Percentiles rank a stretch among this genome's conserved stretches.
These are phyloP conservation scores for Epichloe coenophiala DNA, from an alignment of 2,329 filamentous ascomycete species.

Conservation along the genomic window DNA sequence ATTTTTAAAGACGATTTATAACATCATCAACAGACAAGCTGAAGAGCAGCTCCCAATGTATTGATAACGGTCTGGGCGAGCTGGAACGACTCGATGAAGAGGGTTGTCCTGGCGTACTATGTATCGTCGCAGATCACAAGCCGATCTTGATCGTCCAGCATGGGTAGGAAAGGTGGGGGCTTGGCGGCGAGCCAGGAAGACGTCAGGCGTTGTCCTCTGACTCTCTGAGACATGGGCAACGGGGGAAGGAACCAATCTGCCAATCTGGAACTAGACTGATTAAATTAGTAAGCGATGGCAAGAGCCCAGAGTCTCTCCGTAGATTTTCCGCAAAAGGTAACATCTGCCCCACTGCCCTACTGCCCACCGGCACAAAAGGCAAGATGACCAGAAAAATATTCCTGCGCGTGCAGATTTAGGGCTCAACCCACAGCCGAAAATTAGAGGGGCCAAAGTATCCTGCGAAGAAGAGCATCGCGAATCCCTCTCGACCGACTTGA, in stretches of 20 bases:
- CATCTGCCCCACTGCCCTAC: not conserved
- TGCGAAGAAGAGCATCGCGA: constrained; percentile 5
- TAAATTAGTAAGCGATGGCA: not conserved
- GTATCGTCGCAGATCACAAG: not conserved
- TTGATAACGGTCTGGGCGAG: not conserved
- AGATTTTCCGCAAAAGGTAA: constrained; percentile 8
- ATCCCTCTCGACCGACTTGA: constrained; percentile 3
- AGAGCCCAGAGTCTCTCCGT: constrained; percentile 2
- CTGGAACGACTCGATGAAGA: not conserved
- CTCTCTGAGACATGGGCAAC: not conserved
- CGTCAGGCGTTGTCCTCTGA: constrained; percentile 4
- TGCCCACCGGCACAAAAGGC: not conserved
- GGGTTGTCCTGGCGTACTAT: not conserved
- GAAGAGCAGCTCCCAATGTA: not conserved
- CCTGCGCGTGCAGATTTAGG: constrained; percentile 11
- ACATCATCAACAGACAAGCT: not conserved
- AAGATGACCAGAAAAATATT: not conserved
- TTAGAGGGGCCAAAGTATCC: constrained; percentile 4
- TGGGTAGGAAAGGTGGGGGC: not conserved
- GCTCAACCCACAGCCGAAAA: constrained; percentile 18
- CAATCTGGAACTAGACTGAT: constrained; percentile 1
- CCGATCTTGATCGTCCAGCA: not conserved
- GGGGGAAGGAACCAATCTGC: not conserved
- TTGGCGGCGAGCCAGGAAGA: not conserved
- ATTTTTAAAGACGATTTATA: not conserved